phyloP scores from a whole-genome alignment of 164 flowering plant genomes.

The Dillenia suffruticosa region DNA sequence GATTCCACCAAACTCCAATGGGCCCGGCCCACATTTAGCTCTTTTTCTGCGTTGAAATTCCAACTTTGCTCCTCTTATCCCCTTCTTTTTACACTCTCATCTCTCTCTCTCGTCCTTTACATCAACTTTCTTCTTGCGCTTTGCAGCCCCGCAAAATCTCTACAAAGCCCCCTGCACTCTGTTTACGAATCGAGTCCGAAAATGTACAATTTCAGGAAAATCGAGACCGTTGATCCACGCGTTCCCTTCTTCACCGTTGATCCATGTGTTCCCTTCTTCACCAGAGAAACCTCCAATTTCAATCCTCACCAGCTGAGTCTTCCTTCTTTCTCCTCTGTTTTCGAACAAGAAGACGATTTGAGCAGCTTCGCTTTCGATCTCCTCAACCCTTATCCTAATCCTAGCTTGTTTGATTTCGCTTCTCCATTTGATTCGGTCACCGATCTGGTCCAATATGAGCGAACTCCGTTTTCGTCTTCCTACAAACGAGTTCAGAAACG shows the following conservation, averaged over 20 bases:
- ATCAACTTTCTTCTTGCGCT: too few species aligned
- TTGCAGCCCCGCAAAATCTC: too few species aligned
- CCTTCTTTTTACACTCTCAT: too few species aligned
- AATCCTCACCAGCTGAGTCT: conserved; percentile 20
- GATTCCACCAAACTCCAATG: too few species aligned
- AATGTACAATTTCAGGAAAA: conserved; percentile 46
- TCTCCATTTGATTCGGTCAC: conserved; percentile 31
- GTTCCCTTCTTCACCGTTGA: conserved; percentile 35
- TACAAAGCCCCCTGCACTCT: too few species aligned
- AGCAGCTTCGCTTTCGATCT: conserved; percentile 31
- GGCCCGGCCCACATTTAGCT: too few species aligned
- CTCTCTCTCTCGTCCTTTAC: too few species aligned
- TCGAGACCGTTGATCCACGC: conserved; percentile 44
- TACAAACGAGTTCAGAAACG: conserved; percentile 25
- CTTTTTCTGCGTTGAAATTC: too few species aligned
- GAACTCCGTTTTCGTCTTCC: conserved; percentile 31
- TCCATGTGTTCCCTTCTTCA: conserved; percentile 22
- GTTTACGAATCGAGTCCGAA: too few species aligned
- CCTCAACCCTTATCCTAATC: conserved; percentile 16
- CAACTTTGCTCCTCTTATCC: too few species aligned
- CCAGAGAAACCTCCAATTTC: conserved; percentile 34
- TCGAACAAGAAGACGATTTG: conserved; percentile 21
- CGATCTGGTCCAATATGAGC: conserved; percentile 58
- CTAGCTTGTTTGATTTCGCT: conserved; percentile 16
- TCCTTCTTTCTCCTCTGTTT: conserved; percentile 22